Conservation (phyloP, 441 rosid species). For the Kokia cookei region DNA sequence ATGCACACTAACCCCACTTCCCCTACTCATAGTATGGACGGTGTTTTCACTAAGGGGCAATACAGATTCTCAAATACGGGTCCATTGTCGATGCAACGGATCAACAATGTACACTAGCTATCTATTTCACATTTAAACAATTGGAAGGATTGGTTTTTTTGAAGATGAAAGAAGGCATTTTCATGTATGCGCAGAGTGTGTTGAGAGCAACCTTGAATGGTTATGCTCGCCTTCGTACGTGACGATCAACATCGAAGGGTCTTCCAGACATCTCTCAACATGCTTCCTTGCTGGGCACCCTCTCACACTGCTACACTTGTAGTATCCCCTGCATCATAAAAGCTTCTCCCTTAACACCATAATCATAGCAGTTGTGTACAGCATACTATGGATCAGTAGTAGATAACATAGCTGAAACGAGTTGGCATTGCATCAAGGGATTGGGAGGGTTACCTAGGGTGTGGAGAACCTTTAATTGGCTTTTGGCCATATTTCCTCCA, state of each 20-base stretch:
- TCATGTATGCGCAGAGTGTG: constrained; percentile 57
- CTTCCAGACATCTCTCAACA: constrained; percentile 47
- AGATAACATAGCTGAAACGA: neutral
- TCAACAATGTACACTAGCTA: constrained; percentile 18
- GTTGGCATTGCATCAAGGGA: neutral
- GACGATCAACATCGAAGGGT: constrained; percentile 44
- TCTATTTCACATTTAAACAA: constrained; percentile 16
- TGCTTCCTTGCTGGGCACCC: constrained; percentile 78
- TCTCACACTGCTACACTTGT: constrained; percentile 66
- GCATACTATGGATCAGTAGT: neutral
- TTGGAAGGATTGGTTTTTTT: constrained; percentile 14
- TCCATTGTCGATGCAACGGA: neutral
- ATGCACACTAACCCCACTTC: neutral
- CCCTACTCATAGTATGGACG: no score
- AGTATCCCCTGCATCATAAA: constrained; percentile 49
- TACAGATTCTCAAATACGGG: neutral
- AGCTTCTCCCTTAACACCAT: neutral
- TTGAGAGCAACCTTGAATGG: constrained; percentile 35
- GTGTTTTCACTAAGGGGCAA: no score
- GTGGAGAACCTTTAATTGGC: constrained; percentile 55
- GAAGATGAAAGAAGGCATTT: constrained; percentile 11
- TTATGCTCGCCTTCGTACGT: constrained; percentile 55
- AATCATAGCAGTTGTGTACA: no score
- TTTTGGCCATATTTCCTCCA: constrained; percentile 67
- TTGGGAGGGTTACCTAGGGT: constrained; percentile 34